Conservation (phyloP, 2,329 filamentous ascomycete genomes). For the Dothideomycetes sp. region DNA sequence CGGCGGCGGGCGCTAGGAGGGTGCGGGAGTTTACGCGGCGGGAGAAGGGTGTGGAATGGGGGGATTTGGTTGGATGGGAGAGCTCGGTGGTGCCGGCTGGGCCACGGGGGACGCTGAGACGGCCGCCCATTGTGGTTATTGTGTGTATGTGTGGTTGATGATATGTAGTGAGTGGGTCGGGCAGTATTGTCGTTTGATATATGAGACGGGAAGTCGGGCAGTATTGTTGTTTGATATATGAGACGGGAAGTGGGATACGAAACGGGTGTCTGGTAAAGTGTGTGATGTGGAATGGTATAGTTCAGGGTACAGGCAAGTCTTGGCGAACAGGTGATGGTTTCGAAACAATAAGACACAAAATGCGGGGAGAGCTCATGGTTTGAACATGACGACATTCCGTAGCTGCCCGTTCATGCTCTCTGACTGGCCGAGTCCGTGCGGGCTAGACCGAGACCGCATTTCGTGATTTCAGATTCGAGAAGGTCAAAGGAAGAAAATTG, state of each 20-base stretch:
- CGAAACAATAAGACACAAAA: neutral
- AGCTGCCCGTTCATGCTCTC: no score
- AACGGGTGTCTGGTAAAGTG: no score
- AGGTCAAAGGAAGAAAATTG: neutral
- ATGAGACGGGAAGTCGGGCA: neutral
- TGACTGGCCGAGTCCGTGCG: no score
- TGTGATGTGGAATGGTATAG: no score
- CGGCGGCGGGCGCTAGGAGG: constrained; percentile 50
- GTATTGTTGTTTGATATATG: neutral
- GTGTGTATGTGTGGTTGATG: neutral
- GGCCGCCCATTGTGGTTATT: constrained; percentile 31
- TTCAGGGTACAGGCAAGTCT: neutral
- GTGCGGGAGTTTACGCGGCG: constrained; percentile 23
- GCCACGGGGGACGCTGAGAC: constrained; percentile 32
- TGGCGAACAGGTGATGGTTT: neutral
- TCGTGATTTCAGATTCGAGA: neutral
- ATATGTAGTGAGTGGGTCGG: no score
- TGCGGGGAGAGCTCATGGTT: neutral
- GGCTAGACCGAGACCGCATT: neutral
- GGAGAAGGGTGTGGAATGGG: constrained; percentile 20
- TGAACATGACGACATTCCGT: neutral
- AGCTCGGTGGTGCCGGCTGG: constrained; percentile 32
- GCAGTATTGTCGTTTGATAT: no score
- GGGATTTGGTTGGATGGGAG: constrained; percentile 18
- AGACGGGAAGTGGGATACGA: neutral